Percentiles rank a stretch among this genome's conserved stretches.
Evolutionary conservation across 176 grass and related monocot genomes (phyloP).

Genomic region (Oryza meridionalis): DNA sequence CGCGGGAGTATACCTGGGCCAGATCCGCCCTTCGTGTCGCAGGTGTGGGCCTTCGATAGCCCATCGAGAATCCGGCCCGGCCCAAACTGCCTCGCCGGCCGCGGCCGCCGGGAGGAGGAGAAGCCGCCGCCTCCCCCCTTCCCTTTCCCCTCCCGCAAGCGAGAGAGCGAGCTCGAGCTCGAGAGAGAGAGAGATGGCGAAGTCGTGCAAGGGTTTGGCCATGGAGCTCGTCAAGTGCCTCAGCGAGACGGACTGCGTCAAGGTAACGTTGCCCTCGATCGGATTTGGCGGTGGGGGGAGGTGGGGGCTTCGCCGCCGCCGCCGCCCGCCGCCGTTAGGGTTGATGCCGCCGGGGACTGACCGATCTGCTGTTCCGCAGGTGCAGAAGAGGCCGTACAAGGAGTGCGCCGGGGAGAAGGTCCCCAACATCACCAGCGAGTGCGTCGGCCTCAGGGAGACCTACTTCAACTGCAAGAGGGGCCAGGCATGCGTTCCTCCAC

Average conservation of each 20-base stretch:
- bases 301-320: not conserved
- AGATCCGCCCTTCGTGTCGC: not conserved
- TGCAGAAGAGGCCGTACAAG: conserved; percentile 85
- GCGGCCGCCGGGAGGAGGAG: not conserved
- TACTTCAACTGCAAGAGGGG: conserved; percentile 99
- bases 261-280: conserved; percentile 47
- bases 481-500: conserved; percentile 55
- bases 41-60: not conserved
- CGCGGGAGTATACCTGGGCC: not conserved
- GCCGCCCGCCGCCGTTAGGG: too few species aligned
- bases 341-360: not conserved
- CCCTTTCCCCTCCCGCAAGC: not conserved
- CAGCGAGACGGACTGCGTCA: conserved; percentile 86
- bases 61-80: not conserved
- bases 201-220: conserved; percentile 92
- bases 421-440: conserved; percentile 86
- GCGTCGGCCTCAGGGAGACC: conserved; percentile 91
- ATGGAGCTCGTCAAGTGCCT: conserved; percentile 99
- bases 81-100: not conserved
- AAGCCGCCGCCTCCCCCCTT: not conserved
- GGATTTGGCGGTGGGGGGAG: not conserved
- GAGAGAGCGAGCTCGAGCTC: too few species aligned
- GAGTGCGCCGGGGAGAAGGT: conserved; percentile 95
- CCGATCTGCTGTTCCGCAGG: conserved; percentile 40
- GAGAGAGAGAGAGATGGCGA: conserved; percentile 48